phyloP scores from a whole-genome alignment of 2,329 filamentous ascomycete genomes.

The Akanthomyces lecanii region DNA sequence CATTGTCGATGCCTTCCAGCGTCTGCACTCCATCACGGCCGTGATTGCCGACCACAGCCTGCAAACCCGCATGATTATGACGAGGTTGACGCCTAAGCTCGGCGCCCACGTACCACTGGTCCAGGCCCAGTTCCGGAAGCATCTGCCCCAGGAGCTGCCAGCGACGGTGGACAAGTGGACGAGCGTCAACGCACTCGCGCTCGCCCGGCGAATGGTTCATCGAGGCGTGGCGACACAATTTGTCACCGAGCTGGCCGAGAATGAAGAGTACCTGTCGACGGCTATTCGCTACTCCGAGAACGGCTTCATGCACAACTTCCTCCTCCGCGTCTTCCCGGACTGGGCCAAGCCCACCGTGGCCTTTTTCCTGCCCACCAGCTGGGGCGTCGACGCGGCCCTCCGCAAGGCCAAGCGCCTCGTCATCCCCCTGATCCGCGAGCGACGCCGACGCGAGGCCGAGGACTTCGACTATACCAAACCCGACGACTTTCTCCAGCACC shows the following conservation, averaged over 20 bases:
- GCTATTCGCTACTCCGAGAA: conserved; percentile 4
- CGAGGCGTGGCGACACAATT: conserved; percentile 2
- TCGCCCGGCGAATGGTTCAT: background rate
- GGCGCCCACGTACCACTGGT: background rate
- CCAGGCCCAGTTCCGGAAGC: background rate
- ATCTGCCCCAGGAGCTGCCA: background rate
- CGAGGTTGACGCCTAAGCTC: background rate
- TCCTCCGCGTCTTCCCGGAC: conserved; percentile 11
- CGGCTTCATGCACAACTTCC: conserved; percentile 7
- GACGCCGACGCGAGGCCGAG: conserved; percentile 3
- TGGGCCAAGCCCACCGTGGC: conserved; percentile 2
- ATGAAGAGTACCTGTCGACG: background rate
- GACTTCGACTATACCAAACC: background rate
- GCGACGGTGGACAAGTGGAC: background rate
- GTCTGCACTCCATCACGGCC: conserved; percentile 8
- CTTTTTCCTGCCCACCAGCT: background rate
- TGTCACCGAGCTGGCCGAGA: conserved; percentile 4
- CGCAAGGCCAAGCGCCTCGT: background rate
- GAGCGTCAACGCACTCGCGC: background rate
- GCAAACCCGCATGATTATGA: conserved; percentile 2
- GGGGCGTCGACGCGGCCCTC: conserved; percentile 7
- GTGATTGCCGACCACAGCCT: conserved; percentile 10
- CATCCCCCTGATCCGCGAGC: conserved; percentile 4
- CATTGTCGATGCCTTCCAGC: conserved; percentile 9
- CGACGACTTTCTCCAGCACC: conserved; percentile 6